These are phyloP conservation scores for Hypoxylon crocopeplum DNA, from an alignment of 495 filamentous ascomycete species.

Conservation along the genomic window DNA sequence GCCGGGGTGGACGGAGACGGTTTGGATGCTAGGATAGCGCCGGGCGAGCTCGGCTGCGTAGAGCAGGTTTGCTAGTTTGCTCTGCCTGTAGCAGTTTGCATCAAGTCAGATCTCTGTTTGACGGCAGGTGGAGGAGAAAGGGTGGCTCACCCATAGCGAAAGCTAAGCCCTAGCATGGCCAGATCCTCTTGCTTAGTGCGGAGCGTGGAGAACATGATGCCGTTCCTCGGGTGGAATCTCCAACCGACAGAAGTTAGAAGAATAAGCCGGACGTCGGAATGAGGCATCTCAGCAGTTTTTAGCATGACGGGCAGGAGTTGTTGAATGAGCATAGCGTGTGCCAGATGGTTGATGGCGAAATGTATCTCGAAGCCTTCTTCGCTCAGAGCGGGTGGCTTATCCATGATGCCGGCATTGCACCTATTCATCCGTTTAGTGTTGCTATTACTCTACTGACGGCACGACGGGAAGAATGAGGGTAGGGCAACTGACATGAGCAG, in stretches of 20 bases:
- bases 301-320: slow-evolving; percentile 66
- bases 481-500: slow-evolving; percentile 39
- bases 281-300: slow-evolving; percentile 52
- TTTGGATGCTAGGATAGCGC: slow-evolving; percentile 61
- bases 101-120: neutral
- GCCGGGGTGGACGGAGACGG: slow-evolving; percentile 71
- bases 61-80: slow-evolving; percentile 57
- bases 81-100: slow-evolving; percentile 46
- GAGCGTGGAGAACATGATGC: slow-evolving; percentile 48
- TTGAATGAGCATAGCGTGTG: slow-evolving; percentile 69
- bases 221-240: slow-evolving; percentile 42
- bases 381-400: slow-evolving; percentile 55
- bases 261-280: slow-evolving; percentile 51
- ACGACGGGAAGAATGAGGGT: neutral
- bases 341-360: slow-evolving; percentile 76
- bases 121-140: neutral
- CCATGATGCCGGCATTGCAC: slow-evolving; percentile 74
- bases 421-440: slow-evolving; percentile 3
- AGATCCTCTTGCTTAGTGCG: slow-evolving; percentile 44
- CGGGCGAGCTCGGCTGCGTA: slow-evolving; percentile 50
- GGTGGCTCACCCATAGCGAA: slow-evolving; percentile 28
- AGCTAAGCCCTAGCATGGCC: slow-evolving; percentile 14
- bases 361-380: slow-evolving; percentile 74
- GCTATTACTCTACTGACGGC: neutral
- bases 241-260: slow-evolving; percentile 40